These are phyloP conservation scores for Aegilops speltoides DNA, from an alignment of 176 grass and related monocot genomes.

Conservation along the genomic window DNA sequence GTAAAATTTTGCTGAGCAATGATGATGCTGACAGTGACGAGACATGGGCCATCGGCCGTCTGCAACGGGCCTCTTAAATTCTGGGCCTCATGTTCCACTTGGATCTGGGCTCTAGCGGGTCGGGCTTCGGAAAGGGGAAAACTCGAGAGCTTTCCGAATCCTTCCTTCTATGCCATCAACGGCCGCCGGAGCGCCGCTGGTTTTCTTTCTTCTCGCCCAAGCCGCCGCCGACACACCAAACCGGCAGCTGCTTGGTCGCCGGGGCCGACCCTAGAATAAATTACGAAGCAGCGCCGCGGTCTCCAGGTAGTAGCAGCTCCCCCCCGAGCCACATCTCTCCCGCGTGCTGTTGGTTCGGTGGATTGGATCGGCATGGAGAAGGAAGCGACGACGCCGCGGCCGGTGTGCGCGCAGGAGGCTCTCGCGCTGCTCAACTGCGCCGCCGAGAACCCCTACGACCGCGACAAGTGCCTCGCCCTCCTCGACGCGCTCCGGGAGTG, in stretches of 20 bases:
- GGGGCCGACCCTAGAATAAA: background rate
- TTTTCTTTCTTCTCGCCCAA: constrained; percentile 53
- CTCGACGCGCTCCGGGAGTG: constrained; percentile 66
- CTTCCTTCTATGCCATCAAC: constrained; percentile 23
- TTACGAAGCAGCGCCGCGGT: background rate
- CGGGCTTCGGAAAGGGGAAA: background rate
- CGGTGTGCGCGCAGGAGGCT: constrained; percentile 77
- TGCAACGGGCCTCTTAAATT: background rate
- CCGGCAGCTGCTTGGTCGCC: background rate
- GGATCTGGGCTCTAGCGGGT: background rate
- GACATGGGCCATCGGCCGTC: background rate
- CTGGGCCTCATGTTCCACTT: background rate
- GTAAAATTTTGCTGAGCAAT: background rate
- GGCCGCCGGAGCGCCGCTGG: constrained; percentile 26
- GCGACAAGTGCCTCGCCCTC: constrained; percentile 70
- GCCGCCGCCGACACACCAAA: background rate
- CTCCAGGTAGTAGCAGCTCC: background rate
- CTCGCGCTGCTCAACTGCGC: constrained; percentile 91
- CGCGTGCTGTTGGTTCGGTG: background rate
- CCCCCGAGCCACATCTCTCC: background rate
- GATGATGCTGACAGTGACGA: too few relatives aligned
- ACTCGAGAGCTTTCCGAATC: background rate
- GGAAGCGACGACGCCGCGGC: constrained; percentile 47
- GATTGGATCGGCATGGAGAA: constrained; percentile 31
- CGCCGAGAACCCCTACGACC: constrained; percentile 58